Evolutionary conservation across 1,139 yeast species (phyloP), one percentile per base, ranked within the genome.

Genomic region (Zhuliangozyma blackwelliae): DNA sequence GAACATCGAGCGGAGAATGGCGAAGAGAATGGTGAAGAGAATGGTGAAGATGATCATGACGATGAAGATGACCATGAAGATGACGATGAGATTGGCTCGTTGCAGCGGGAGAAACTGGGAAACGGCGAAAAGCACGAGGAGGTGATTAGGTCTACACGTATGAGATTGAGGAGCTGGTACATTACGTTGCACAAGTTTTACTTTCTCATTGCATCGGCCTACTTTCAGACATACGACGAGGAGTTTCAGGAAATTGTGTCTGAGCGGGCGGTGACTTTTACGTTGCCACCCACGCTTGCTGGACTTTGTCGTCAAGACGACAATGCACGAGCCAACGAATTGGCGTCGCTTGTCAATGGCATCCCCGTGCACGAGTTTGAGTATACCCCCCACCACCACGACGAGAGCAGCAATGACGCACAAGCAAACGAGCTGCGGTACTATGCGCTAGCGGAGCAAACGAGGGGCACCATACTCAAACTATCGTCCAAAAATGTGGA

Each of bases 201-300:
- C 51, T 90, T 89, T 53, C 76, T 88, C 45, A 65, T 85, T 29
- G 98, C 89, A 0, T 83, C 96, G 0, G 82, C 89, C 0, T 80
- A 85, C 54, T 90, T 77, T 49, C 89, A 84, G 50, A 57, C 69
- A 29, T 69, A 77, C 46, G 71, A 75, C 44, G 65, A 64, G 10
- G 76, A 70, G 53, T 67, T 65, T 34, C 54, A 50, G 29, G 40
- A 48, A 8, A 57, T 61, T 32, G 59, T 65, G 1, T 16, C 35
- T 10, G 31, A 45, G 7, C 39, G 39, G 31, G 45, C 42, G 33
- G 31, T 45, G 12, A 36, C 39, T 12, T 25, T 25, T 12, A 10
- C 27, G 5, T 7, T 22, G 5, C 23, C 23, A 7, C 23, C 10
- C 10, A 28, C 2, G 28, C 32, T 2, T 32, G 39, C 3, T 39